phyloP scores from a whole-genome alignment of 2,329 filamentous ascomycete species.

The Paecilomyces sp. region DNA sequence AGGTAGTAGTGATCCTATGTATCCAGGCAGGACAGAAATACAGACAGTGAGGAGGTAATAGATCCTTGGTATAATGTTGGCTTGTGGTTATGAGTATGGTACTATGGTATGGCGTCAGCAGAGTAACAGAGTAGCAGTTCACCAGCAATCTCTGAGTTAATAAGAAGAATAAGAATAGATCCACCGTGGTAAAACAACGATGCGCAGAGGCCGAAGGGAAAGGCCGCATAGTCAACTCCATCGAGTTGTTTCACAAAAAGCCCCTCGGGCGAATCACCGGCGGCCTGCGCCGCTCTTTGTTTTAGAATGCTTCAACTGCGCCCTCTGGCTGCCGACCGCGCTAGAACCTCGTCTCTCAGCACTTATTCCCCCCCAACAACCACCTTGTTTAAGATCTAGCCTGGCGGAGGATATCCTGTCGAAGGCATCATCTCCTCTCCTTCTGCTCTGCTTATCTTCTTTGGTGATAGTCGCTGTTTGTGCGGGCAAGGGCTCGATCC shows the following conservation, averaged over 20 bases:
- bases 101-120: neutral
- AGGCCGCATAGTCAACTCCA: neutral
- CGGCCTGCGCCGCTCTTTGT: neutral
- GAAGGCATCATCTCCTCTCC: neutral
- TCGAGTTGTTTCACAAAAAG: neutral
- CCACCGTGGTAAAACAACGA: neutral
- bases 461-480: neutral
- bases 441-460: neutral
- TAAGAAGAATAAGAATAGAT: neutral
- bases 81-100: no score
- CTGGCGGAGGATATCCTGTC: neutral
- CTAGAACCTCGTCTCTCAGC: neutral
- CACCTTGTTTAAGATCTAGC: neutral
- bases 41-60: neutral
- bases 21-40: neutral
- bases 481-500: neutral
- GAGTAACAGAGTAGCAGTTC: neutral
- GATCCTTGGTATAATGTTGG: neutral
- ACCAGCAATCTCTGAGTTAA: neutral
- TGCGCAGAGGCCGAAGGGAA: neutral
- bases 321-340: neutral
- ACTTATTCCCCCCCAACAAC: neutral
- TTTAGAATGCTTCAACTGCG: neutral
- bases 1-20: no score
- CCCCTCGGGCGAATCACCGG: neutral